These are phyloP conservation scores for Penicillium polonicum DNA, from an alignment of 2,329 filamentous ascomycete genomes.

Conservation along the genomic window DNA sequence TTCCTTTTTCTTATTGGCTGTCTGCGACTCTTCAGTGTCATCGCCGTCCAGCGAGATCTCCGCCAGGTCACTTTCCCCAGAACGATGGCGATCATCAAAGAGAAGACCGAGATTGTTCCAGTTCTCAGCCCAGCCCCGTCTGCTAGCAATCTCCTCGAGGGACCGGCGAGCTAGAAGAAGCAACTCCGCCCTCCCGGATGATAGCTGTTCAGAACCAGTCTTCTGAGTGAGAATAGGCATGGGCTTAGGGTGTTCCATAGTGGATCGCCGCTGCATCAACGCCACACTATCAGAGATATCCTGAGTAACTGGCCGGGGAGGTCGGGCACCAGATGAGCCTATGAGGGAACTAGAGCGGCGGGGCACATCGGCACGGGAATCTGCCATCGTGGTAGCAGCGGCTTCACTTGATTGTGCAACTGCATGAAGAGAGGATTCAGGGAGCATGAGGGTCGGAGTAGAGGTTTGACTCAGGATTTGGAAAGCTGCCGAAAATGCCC, in stretches of 20 bases:
- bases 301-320: constrained; percentile 28
- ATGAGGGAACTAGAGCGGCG: constrained; percentile 43
- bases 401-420: constrained; percentile 26
- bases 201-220: constrained; percentile 74
- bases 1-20: constrained; percentile 15
- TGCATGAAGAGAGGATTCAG: constrained; percentile 38
- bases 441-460: constrained; percentile 37
- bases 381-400: constrained; percentile 19
- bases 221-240: constrained; percentile 46
- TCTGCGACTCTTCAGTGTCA: constrained; percentile 15
- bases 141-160: constrained; percentile 70
- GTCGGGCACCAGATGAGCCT: constrained; percentile 14
- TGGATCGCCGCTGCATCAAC: constrained; percentile 40
- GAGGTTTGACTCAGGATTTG: constrained; percentile 46
- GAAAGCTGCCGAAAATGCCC: constrained; percentile 46
- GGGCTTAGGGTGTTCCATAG: constrained; percentile 43
- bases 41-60: constrained; percentile 39
- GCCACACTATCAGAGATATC: constrained; percentile 34
- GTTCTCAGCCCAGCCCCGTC: constrained; percentile 71
- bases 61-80: constrained; percentile 31
- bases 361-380: constrained; percentile 33
- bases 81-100: constrained; percentile 32
- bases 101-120: constrained; percentile 61
- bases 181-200: constrained; percentile 78
- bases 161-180: constrained; percentile 77